Percentiles rank a stretch among this genome's conserved stretches.
These are phyloP conservation scores for Stagonosporopsis tanaceti DNA, from an alignment of 2,329 filamentous ascomycete genomes.

Conservation along the genomic window DNA sequence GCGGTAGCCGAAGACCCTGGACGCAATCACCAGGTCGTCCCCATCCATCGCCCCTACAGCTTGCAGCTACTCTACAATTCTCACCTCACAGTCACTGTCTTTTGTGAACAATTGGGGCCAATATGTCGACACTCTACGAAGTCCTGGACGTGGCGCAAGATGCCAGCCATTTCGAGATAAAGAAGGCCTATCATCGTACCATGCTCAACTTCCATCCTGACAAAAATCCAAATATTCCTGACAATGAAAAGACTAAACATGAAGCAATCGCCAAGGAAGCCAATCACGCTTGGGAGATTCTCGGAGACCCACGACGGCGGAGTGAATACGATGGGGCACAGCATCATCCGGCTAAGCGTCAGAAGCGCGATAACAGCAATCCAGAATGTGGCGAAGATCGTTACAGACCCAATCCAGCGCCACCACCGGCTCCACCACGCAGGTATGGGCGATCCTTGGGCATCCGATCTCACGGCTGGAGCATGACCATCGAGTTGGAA, in stretches of 20 bases:
- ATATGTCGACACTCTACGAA: not conserved
- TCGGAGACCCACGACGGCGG: not conserved
- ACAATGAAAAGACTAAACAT: not conserved
- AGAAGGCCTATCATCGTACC: not conserved
- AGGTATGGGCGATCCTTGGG: not conserved
- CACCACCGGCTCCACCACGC: not conserved
- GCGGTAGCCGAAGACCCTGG: too few species aligned
- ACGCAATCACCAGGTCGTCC: too few species aligned
- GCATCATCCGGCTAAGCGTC: not conserved
- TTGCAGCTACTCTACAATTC: too few species aligned
- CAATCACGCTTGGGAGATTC: not conserved
- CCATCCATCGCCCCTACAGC: too few species aligned
- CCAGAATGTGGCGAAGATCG: not conserved
- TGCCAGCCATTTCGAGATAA: not conserved
- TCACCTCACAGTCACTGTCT: too few species aligned
- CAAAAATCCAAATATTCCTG: not conserved
- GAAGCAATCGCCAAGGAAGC: not conserved
- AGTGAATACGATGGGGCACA: not conserved
- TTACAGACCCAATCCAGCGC: not conserved
- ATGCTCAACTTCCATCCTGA: not conserved
- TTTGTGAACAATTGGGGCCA: conserved; percentile 19
- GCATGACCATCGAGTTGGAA: not conserved
- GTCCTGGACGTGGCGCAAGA: not conserved
- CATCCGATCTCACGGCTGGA: not conserved
- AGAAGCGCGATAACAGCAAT: not conserved